These are phyloP conservation scores for Neonectria punicea DNA, from an alignment of 2,329 filamentous ascomycete species.

Conservation along the genomic window DNA sequence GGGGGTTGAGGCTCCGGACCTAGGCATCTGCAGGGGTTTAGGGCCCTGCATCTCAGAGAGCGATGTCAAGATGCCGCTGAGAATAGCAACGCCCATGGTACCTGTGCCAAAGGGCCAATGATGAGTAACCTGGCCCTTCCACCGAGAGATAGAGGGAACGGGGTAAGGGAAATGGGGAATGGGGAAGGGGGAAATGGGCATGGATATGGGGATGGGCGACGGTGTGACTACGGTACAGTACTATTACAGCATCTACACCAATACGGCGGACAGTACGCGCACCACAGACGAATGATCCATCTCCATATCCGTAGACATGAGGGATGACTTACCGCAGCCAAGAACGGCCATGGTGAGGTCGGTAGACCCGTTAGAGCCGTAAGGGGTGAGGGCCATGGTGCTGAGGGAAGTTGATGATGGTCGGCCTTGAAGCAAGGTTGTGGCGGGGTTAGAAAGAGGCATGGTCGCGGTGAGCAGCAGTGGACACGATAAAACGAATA, in stretches of 20 bases:
- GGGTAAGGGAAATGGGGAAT: neutral
- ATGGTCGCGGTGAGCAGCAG: neutral
- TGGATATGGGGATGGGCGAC: slow-evolving; percentile 4
- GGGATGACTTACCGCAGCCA: slow-evolving; percentile 74
- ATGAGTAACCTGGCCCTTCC: slow-evolving; percentile 25
- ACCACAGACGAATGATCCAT: slow-evolving; percentile 15
- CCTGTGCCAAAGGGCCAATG: slow-evolving; percentile 57
- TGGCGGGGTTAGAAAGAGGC: slow-evolving; percentile 16
- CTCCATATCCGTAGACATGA: slow-evolving; percentile 14
- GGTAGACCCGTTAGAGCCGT: slow-evolving; percentile 47
- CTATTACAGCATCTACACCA: slow-evolving; percentile 26
- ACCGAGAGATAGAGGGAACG: neutral
- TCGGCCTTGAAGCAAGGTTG: slow-evolving; percentile 17
- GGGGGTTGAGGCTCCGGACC: slow-evolving; percentile 56
- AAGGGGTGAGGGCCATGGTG: slow-evolving; percentile 48
- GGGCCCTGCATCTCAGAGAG: slow-evolving; percentile 64
- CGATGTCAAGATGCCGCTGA: slow-evolving; percentile 81
- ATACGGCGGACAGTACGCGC: slow-evolving; percentile 21
- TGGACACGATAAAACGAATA: neutral
- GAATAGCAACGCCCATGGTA: slow-evolving; percentile 86
- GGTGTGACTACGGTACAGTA: slow-evolving; percentile 9
- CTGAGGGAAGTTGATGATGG: slow-evolving; percentile 24
- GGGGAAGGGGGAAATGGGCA: neutral
- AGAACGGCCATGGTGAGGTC: slow-evolving; percentile 81
- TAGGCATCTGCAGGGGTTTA: slow-evolving; percentile 55